Percentiles rank a stretch among this genome's conserved stretches.
Evolutionary conservation across 805 yeast species (phyloP).

Genomic region (Sugiyamaella qingdaonensis): DNA sequence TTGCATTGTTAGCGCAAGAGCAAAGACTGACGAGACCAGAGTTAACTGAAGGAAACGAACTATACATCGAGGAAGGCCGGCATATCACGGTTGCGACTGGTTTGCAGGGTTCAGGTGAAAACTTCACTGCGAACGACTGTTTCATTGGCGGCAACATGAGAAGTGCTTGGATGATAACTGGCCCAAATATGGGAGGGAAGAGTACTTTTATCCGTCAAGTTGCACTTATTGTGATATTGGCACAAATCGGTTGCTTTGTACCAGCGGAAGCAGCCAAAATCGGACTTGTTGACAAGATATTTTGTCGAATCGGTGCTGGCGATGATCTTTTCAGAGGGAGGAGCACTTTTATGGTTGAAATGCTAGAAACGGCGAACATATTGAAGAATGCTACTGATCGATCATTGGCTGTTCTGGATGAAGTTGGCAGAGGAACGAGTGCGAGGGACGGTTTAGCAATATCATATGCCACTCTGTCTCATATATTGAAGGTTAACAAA

Average conservation of each 20-base stretch:
- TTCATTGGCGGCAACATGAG: constrained; percentile 14
- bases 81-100: constrained; percentile 86
- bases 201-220: constrained; percentile 70
- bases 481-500: constrained; percentile 49
- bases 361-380: constrained; percentile 77
- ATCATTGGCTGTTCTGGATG: constrained; percentile 79
- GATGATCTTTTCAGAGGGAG: constrained; percentile 75
- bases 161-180: constrained; percentile 63
- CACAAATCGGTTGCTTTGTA: constrained; percentile 71
- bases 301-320: constrained; percentile 72
- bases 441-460: constrained; percentile 79
- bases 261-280: constrained; percentile 60
- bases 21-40: constrained; percentile 62
- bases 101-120: constrained; percentile 43
- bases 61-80: constrained; percentile 62
- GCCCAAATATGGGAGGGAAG: constrained; percentile 91
- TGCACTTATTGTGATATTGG: constrained; percentile 63
- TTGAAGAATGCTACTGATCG: constrained; percentile 57
- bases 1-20: constrained; percentile 69
- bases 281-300: constrained; percentile 73
- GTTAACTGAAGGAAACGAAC: constrained; percentile 44
- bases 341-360: constrained; percentile 91
- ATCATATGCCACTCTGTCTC: constrained; percentile 69
- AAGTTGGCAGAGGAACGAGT: constrained; percentile 87
- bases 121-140: constrained; percentile 49